Evolutionary conservation across 257 asterid species (phyloP), one percentile per base, ranked within the genome.

Genomic region (Echium plantagineum): DNA sequence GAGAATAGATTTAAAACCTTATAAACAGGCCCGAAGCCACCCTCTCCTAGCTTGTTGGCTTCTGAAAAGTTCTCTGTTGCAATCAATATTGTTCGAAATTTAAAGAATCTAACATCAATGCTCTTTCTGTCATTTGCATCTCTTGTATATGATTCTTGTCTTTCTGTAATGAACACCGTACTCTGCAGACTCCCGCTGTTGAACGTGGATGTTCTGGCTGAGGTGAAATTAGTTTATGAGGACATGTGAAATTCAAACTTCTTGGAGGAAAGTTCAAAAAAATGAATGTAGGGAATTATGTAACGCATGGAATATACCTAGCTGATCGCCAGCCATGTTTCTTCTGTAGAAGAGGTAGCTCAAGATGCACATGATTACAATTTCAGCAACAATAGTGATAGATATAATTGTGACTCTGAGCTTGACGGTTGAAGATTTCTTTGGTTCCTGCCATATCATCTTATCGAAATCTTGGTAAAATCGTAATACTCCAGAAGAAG

Each of bases 21-120:
- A 62, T 85, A 80, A 21, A 85, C 90, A 5, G 87, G 84, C 16
- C 94, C 87, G 61, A 78, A 82, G 62, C 94, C 94, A 20, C 90
- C 94, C 62, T 42, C 74, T 46, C 94, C 94, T 3, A 85, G 82
- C 77, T 76, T 80, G 69, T 78, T 74, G 58, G 61, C 72, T 65
- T 69, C 63, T 0, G 87, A 76, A 69, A 85, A 85, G 60, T 71
- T 67, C 38, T 72, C 73, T 16, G 89, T 85, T n/a, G 85, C 85
- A 19, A 63, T 69, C 55, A 75, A 60, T 66, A 84, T 72, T 58
- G 61, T 67, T 64, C 71, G 74, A 54, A 79, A 16, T 30, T 65
- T 65, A 57, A 71, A 78, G 64, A 68, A 72, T 0, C 81, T 77
- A 48, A 80, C 75, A 48, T 78, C 82, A 24, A 72, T 71, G 16